Evolutionary conservation across 805 yeast genomes (phyloP).

Genomic region (Yamadazyma philogaea): DNA sequence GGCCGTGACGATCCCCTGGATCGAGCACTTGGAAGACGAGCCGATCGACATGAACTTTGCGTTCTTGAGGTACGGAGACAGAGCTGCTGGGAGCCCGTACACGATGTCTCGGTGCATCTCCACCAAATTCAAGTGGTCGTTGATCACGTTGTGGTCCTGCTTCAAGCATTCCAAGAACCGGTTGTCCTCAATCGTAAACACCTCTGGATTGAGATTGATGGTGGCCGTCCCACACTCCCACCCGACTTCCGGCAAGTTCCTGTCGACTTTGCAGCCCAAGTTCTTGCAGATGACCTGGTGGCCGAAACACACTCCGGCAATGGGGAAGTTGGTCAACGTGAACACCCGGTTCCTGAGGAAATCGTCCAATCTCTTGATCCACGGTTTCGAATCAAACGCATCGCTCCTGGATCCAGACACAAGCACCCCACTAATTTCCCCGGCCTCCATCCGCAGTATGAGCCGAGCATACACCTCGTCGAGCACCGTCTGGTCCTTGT

Average conservation of each 20-base stretch:
- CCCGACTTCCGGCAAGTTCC: slow-evolving; percentile 50
- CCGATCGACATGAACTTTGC: slow-evolving; percentile 46
- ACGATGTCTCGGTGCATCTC: slow-evolving; percentile 42
- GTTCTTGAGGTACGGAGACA: slow-evolving; percentile 7
- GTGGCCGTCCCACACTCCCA: slow-evolving; percentile 70
- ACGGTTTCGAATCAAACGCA: slow-evolving; percentile 38
- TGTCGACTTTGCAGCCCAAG: slow-evolving; percentile 56
- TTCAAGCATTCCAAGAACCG: slow-evolving; percentile 11
- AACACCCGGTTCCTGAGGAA: slow-evolving; percentile 26
- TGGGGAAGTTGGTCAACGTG: slow-evolving; percentile 27
- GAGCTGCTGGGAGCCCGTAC: slow-evolving; percentile 32
- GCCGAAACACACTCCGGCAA: slow-evolving; percentile 81
- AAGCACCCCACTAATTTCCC: slow-evolving; percentile 39
- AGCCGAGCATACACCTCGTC: slow-evolving; percentile 15
- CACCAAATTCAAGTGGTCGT: slow-evolving; percentile 31
- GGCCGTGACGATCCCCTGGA: slow-evolving; percentile 61
- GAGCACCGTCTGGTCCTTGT: slow-evolving; percentile 8
- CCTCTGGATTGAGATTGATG: slow-evolving; percentile 44
- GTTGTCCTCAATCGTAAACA: slow-evolving; percentile 20
- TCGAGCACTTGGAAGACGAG: slow-evolving; percentile 48
- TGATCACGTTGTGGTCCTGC: slow-evolving; percentile 6
- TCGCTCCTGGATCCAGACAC: slow-evolving; percentile 54
- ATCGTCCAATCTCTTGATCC: slow-evolving; percentile 41
- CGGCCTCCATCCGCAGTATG: slow-evolving; percentile 25
- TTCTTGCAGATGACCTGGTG: slow-evolving; percentile 76